Base-by-base conservation (phyloP, 148 eudicot genomes). In the Euryodendron excelsum region DNA sequence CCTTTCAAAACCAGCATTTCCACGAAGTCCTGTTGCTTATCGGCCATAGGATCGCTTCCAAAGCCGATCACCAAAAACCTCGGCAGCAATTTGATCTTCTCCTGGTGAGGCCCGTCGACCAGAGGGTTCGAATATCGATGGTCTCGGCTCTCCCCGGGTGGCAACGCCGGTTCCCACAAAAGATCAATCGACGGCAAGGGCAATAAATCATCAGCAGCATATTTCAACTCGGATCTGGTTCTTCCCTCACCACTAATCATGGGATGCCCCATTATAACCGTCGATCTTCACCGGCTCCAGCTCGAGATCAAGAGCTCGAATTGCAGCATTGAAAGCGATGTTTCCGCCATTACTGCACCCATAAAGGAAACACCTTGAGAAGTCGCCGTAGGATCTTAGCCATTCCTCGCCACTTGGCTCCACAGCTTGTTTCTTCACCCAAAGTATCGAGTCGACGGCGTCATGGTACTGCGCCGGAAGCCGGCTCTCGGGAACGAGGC, bases 381-480 rank as follows among this genome's bases (percentile, higher is more conserved):
- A 85, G 14, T 94, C 96, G 20, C 77, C 92, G 30, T 77, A 94
- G 3, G 90, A 89, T 27, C 69, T 76, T 18, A 94, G 69, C 96
- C 97, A 93, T 27, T 77, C 68, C 11, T 90, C 97, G 0, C 90
- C 96, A 1, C 77, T 21, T 0, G n/a, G n/a, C n/a, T 73, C 80
- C 4, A 48, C 14, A 2, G 80, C 85, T 73, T 94, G 97, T 8
- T 78, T 59, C 50, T 70, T 64, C 1, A 89, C 70, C 98, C 98
- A 94, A 2, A 55, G 23, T 2, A 94, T 65, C 7, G 90, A 72
- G 30, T 92, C 92, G 7, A 88, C 41, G 0, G 91, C 97, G 33
- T 94, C 98, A 2, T 94, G 92, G 47, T 94, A 94, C 72, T 89
- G 97, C 0, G 91, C 87, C 0, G 98, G 97, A 20, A 94, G 89